Evolutionary conservation across 2,329 filamentous ascomycete species (phyloP), one percentile per base, ranked within the genome.

Genomic region (Davidsoniella australis): DNA sequence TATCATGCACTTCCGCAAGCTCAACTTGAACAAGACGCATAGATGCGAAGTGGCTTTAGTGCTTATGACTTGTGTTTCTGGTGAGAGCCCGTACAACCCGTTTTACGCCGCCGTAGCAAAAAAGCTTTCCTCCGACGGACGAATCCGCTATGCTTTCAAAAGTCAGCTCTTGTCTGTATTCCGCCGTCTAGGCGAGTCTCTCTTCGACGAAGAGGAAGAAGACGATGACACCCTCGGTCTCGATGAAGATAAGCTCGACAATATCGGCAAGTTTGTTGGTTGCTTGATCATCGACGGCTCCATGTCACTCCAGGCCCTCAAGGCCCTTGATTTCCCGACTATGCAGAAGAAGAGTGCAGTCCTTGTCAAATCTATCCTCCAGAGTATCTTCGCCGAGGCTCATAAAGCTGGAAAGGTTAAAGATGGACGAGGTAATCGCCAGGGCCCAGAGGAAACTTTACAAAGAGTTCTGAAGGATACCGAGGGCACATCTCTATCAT

Each of bases 51-150:
- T 96, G 29, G 81, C 89, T 0, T 78, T 82, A 47, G 88, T 98
- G 16, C 69, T 98, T 24, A 73, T 95, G 7, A 87, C 91, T 57
- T 95, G 88, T 60, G 80, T 81, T 1, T 85, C 85, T 41, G 81
- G 82, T 2, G 91, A 96, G 64, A 71, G 80, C 50, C 71, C 72
- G 0, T 94, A 95, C 64, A 98, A 98, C 58, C 85, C 84, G 0
- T 98, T 94, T 66, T 98, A 98, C 61, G 84, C 85, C 0, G 69
- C 94, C 1, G 80, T 98, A 37, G 87, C 86, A 8, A 76, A 76
- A 44, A 80, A 80, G 55, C 71, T 95, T 7, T 93, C 87, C 58
- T 69, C 70, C 3, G 84, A 88, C 53, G 78, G 78, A 56, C 78
- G 79, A 57, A 72, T 93, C 56, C 77, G 78, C 54, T 89, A 89